phyloP scores from a whole-genome alignment of 768 basidiomycete species.

The Mycena maculata region DNA sequence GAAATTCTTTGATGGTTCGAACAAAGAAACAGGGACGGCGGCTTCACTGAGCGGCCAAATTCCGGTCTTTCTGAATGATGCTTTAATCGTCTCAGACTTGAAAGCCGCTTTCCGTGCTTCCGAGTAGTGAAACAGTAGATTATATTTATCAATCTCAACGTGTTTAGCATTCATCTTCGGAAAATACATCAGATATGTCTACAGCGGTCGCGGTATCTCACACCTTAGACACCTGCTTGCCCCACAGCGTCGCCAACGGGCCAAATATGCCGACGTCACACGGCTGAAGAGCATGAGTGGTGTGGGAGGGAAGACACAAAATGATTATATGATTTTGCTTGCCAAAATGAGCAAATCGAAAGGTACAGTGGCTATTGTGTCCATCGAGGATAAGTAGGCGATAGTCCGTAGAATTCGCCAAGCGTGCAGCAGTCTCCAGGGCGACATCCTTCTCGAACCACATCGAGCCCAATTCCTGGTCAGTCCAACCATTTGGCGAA shows the following conservation, averaged over 20 bases:
- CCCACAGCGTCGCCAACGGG: conserved; percentile 43
- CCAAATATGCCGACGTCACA: conserved; percentile 52
- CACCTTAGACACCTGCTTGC: conserved; percentile 13
- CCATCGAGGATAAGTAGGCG: conserved; percentile 38
- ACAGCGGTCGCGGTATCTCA: background rate
- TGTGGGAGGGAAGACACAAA: conserved; percentile 49
- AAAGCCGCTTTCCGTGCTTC: conserved; percentile 21
- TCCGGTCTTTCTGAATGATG: background rate
- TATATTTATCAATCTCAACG: conserved; percentile 32
- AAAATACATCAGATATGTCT: background rate
- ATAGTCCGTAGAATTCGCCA: conserved; percentile 20
- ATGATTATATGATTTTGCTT: conserved; percentile 42
- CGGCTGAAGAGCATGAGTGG: too few species aligned
- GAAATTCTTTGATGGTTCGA: conserved; percentile 6
- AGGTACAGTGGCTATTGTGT: too few species aligned
- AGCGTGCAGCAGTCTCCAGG: conserved; percentile 16
- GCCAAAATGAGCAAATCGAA: conserved; percentile 35
- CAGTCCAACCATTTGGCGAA: conserved; percentile 45
- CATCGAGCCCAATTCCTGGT: conserved; percentile 35
- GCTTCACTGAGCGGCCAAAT: conserved; percentile 1
- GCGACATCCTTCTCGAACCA: conserved; percentile 43
- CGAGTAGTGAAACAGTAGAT: conserved; percentile 30
- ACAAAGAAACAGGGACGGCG: background rate
- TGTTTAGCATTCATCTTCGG: background rate
- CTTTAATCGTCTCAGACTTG: conserved; percentile 27